Percentiles rank a stretch among this genome's conserved stretches.
Evolutionary conservation across 306 rosid species (phyloP).

Genomic region (Gleditsia sinensis): DNA sequence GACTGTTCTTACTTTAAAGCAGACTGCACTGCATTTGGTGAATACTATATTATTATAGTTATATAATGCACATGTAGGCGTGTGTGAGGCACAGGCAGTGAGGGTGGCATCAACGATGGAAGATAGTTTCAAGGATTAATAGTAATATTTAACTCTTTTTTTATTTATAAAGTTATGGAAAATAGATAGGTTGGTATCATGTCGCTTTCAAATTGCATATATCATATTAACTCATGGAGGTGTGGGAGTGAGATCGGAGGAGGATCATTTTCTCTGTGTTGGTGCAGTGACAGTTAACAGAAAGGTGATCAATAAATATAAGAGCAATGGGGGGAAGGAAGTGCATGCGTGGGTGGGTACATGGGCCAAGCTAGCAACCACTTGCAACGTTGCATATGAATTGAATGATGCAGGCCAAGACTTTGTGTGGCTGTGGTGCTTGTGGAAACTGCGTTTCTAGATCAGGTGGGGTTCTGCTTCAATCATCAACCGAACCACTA

Average conservation of each 20-base stretch:
- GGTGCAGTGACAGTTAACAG: constrained; percentile 22
- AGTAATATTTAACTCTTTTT: not conserved
- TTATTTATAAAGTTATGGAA: too few species aligned
- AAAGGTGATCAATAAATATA: not conserved
- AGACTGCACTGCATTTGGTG: too few species aligned
- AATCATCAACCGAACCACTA: constrained; percentile 31
- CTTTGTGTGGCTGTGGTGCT: constrained; percentile 25
- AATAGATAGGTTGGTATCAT: constrained; percentile 29
- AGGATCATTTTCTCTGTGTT: constrained; percentile 16
- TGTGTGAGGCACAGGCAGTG: constrained; percentile 33
- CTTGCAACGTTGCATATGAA: not conserved
- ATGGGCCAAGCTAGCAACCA: too few species aligned
- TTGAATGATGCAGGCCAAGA: constrained; percentile 33
- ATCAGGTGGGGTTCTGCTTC: constrained; percentile 34
- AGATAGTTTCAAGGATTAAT: constrained; percentile 27
- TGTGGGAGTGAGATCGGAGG: too few species aligned
- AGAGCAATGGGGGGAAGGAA: too few species aligned
- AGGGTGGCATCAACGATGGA: constrained; percentile 8
- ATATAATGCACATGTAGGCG: constrained; percentile 37
- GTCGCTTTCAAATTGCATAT: constrained; percentile 40
- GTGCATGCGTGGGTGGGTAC: too few species aligned
- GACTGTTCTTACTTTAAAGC: too few species aligned
- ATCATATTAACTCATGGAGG: constrained; percentile 15
- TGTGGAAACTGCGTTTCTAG: constrained; percentile 38
- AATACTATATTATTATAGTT: too few species aligned